These are phyloP conservation scores for Eucalyptus marginata DNA, from an alignment of 345 rosid species.

Conservation along the genomic window DNA sequence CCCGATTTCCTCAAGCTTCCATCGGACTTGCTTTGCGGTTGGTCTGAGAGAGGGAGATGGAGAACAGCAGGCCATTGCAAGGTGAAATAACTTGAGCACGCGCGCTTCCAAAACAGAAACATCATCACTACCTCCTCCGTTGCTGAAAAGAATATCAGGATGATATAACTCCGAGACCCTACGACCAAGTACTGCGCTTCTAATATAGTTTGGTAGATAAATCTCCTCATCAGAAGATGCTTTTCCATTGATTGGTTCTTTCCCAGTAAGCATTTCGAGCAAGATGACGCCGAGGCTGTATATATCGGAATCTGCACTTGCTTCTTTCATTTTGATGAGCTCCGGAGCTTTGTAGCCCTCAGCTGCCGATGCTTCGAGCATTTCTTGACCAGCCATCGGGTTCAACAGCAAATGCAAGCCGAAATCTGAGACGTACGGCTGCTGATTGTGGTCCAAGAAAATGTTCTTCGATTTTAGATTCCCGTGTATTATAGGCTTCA, in stretches of 20 bases:
- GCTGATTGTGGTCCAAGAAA: constrained; percentile 38
- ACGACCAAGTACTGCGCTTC: constrained; percentile 54
- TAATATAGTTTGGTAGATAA: constrained; percentile 53
- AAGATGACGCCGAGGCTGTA: constrained; percentile 72
- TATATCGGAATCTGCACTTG: constrained; percentile 50
- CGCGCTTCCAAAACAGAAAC: constrained; percentile 31
- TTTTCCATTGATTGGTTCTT: constrained; percentile 49
- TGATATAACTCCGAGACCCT: constrained; percentile 57
- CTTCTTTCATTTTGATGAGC: constrained; percentile 87
- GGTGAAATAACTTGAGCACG: constrained; percentile 62
- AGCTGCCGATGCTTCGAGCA: constrained; percentile 62
- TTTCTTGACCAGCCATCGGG: constrained; percentile 52
- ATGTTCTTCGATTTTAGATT: constrained; percentile 82
- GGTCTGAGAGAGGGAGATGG: constrained; percentile 90
- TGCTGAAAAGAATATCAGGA: constrained; percentile 46
- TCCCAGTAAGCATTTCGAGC: constrained; percentile 78
- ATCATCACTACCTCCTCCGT: not conserved
- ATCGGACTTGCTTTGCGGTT: constrained; percentile 41
- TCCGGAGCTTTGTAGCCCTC: constrained; percentile 94
- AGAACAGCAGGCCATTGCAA: constrained; percentile 85
- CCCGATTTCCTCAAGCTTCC: constrained; percentile 63
- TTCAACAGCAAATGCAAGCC: constrained; percentile 62
- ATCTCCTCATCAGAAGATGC: constrained; percentile 48
- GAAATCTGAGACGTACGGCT: constrained; percentile 57
- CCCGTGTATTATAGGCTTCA: constrained; percentile 67